A percentile compares a stretch with the other conserved stretches of the same genome.
Conservation (phyloP, 257 asterid genomes). For the Penstemon eatonii region DNA sequence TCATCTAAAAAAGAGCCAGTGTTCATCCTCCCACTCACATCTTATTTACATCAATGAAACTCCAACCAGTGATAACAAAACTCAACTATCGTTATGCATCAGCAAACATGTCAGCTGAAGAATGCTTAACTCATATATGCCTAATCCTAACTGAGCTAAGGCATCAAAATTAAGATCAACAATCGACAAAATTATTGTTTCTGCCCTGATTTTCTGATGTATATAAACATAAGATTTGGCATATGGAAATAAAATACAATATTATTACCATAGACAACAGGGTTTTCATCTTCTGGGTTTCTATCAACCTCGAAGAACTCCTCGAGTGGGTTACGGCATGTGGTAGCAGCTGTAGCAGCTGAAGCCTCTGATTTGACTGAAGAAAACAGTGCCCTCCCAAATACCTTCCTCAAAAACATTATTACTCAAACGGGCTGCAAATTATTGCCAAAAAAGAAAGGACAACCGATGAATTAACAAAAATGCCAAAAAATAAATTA, state of each 20-base stretch:
- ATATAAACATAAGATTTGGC: not conserved
- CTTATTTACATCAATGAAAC: not conserved
- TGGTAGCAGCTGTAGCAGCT: conserved; percentile 49
- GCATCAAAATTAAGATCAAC: not conserved
- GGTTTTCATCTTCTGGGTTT: conserved; percentile 61
- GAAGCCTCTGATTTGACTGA: conserved; percentile 70
- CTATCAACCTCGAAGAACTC: conserved; percentile 77
- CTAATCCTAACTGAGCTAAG: not conserved
- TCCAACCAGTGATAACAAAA: conserved; percentile 6
- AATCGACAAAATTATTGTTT: too few relatives aligned
- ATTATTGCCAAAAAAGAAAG: conserved; percentile 26
- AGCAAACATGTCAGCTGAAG: not conserved
- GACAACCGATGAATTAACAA: not conserved
- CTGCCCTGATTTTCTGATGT: too few relatives aligned
- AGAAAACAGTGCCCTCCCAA: conserved; percentile 73
- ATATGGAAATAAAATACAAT: not conserved
- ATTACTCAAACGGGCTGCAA: conserved; percentile 15
- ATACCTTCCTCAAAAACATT: conserved; percentile 56
- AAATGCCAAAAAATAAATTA: conserved; percentile 5
- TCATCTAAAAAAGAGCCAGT: conserved; percentile 4
- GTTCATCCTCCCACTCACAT: not conserved
- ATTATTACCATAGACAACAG: conserved; percentile 70
- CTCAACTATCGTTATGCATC: not conserved
- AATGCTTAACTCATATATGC: not conserved
- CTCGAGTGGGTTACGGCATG: conserved; percentile 63